These are phyloP conservation scores for Chaetoscypha palmicola DNA, from an alignment of 2,329 filamentous ascomycete genomes.

Conservation along the genomic window DNA sequence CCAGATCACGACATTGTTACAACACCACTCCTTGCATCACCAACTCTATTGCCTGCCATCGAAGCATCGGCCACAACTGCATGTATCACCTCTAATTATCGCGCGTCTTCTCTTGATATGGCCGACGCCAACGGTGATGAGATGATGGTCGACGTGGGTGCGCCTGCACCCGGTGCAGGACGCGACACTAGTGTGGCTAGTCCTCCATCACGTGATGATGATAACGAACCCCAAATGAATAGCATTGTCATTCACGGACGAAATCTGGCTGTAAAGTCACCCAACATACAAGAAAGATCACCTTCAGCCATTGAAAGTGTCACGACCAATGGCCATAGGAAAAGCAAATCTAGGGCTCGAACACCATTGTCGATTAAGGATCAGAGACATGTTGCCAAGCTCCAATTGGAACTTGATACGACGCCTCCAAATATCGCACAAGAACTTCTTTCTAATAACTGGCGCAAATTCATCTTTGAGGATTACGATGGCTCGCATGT, in stretches of 20 bases:
- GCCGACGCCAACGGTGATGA: not conserved
- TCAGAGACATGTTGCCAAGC: slow-evolving; percentile 16
- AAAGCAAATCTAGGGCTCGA: too few species aligned
- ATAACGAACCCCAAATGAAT: not conserved
- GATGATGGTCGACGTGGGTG: not conserved
- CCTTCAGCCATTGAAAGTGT: too few species aligned
- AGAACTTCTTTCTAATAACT: slow-evolving; percentile 14
- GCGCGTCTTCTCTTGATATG: too few species aligned
- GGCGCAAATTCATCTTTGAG: slow-evolving; percentile 17
- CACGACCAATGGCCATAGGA: too few species aligned
- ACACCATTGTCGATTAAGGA: not conserved
- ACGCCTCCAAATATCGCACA: slow-evolving; percentile 20
- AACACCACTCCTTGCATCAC: too few species aligned
- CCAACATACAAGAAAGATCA: too few species aligned
- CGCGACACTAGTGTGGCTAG: not conserved
- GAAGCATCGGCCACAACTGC: too few species aligned
- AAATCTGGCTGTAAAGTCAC: too few species aligned
- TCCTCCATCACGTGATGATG: not conserved
- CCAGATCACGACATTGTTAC: too few species aligned
- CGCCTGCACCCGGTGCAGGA: not conserved
- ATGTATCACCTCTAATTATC: too few species aligned
- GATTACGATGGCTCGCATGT: slow-evolving; percentile 20
- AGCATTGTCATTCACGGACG: too few species aligned
- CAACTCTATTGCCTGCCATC: too few species aligned
- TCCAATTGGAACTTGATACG: slow-evolving; percentile 18